Evolutionary conservation across 2,329 filamentous ascomycete species (phyloP), one percentile per base, ranked within the genome.

Genomic region (Sclerotiophoma versabilis): DNA sequence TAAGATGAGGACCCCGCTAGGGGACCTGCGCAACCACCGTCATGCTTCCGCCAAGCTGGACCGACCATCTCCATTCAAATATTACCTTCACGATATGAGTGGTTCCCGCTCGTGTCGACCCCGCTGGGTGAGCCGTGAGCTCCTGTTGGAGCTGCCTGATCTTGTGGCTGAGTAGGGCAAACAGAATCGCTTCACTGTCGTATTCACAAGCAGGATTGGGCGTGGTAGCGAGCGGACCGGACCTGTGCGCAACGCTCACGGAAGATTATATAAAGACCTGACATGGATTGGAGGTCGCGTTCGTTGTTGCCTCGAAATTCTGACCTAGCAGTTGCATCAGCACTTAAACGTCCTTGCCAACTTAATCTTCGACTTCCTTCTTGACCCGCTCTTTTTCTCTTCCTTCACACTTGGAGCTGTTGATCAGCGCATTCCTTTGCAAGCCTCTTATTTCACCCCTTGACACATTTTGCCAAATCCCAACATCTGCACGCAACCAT

Each of bases 221-320:
- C 36, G 42, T 49, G 51, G 39, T 51, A 55, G 52, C 49, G 48
- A 53, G 44, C 39, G 50, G 50, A 54, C 34, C 51, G 51, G 44
- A 39, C 51, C 51, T 54, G 51, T 54, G 51, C 51, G 53, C 53
- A 57, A 57, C 53, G 47, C 41, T 49, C 34, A 12, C 41, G 37
- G 45, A 36, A 57, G 46, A 41, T 57, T 57, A 49, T 62, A 64
- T 62, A 64, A 59, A 58, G 53, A 37, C 56, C 49, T 60, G 49
- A 39, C 37, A 30, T 54, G 45, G 52, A 50, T 53, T 54, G 50
- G 50, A 46, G 49, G 44, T 32, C 54, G 39, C 39, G 37, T 39
- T 58, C 39, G 37, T 39, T 58, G 58, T 58, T 58, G 53, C 59
- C 58, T 65, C 54, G 49, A 62, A 63, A 49, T 51, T 47, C 36